A percentile compares a stretch with the other conserved stretches of the same genome.
Evolutionary conservation across 257 asterid genomes (phyloP).

Genomic region (Solanum dulcamara): DNA sequence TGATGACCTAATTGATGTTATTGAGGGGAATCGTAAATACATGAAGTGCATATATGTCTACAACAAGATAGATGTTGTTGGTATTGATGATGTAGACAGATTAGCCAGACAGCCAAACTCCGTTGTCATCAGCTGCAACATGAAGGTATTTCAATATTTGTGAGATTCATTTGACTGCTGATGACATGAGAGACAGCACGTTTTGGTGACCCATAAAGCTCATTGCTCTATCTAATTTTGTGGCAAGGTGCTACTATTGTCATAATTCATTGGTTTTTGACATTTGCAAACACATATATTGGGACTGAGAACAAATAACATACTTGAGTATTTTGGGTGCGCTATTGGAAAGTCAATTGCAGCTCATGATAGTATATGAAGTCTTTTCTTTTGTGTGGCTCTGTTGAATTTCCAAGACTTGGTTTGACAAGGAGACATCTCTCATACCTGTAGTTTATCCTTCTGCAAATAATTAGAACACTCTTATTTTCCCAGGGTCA

Average conservation of each 20-base stretch:
- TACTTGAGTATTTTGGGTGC: not conserved
- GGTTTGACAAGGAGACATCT: not conserved
- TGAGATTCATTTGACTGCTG: not conserved
- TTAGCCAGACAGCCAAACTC: slow-evolving; percentile 91
- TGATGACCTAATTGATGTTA: slow-evolving; percentile 95
- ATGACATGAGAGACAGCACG: not conserved
- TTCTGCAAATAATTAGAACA: not conserved
- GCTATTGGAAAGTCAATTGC: not conserved
- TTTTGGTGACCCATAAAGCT: not conserved
- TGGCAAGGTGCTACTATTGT: not conserved
- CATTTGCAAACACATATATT: not conserved
- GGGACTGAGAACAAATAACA: not conserved
- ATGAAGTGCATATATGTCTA: slow-evolving; percentile 93
- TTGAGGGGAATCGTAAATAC: slow-evolving; percentile 97
- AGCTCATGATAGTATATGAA: not conserved
- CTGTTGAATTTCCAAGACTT: not conserved
- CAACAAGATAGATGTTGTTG: slow-evolving; percentile 95
- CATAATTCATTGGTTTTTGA: not conserved
- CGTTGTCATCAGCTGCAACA: slow-evolving; percentile 87
- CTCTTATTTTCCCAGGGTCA: not conserved
- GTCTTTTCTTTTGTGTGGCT: not conserved
- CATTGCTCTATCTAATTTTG: not conserved
- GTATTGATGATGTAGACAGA: slow-evolving; percentile 95
- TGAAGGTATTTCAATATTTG: slow-evolving; percentile 37
- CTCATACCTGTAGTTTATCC: not conserved